Evolutionary conservation across 2,329 filamentous ascomycete species (phyloP), one percentile per base, ranked within the genome.

Genomic region (Colletotrichum chrysophilum): DNA sequence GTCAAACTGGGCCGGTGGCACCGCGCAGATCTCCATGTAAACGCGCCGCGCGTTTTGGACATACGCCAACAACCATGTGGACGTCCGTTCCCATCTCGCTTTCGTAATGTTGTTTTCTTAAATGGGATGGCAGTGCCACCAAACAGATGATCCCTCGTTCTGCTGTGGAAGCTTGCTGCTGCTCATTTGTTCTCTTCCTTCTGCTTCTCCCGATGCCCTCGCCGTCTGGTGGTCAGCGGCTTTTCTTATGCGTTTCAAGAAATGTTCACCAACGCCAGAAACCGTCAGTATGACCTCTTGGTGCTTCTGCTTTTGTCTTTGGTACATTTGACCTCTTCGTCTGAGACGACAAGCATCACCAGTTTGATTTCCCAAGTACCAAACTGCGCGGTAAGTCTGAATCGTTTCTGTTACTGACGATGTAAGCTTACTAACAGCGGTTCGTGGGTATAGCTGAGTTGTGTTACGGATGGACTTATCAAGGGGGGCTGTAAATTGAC

Each of bases 401-500:
- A 7, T 2, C 1, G 5, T 12, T 48, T 7, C 43, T 7, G 5
- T 21, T 7, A 1, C 1, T 48, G n/a, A 10, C n/a, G 5, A 7
- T n/a, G 0, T 48, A 21, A 21, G 43, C 10, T 12, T 48, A 2
- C 43, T 48, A 1, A 48, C n/a, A 2, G n/a, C n/a, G n/a, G 10
- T 21, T 48, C 10, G n/a, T 48, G 0, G n/a, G n/a, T 3, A 36
- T 26, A 74, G 71, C 34, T 74, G n/a, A 21, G 52, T 30, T 74
- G 71, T 18, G 24, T 74, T 12, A 28, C 56, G n/a, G 55, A 28
- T 10, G 34, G 38, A 13, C 48, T 74, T 6, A n/a, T 21, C 28
- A 24, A 48, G 4, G 71, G 61, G n/a, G 64, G 58, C 26, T 78
- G 77, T 52, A 68, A 71, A 6, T 32, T 78, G 21, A 77, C 76